Conservation (phyloP, 768 basidiomycete genomes). For the Phaffia australis region DNA sequence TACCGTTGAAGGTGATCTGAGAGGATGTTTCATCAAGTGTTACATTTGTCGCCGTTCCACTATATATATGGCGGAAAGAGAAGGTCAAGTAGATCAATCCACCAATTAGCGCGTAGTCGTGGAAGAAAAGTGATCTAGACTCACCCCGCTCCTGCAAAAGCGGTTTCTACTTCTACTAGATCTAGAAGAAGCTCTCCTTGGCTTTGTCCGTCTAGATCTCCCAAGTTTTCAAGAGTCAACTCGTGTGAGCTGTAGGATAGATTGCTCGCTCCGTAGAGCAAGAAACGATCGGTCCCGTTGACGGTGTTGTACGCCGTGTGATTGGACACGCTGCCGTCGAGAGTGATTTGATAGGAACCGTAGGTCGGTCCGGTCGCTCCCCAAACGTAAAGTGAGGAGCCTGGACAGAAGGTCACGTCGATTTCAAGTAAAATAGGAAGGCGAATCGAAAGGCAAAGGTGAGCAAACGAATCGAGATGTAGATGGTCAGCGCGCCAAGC, state of each 20-base stretch:
- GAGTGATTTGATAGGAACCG: slow-evolving; percentile 29
- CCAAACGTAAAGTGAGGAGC: slow-evolving; percentile 31
- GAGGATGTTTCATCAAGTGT: slow-evolving; percentile 33
- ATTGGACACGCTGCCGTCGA: slow-evolving; percentile 28
- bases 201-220: background rate
- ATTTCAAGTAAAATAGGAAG: too few species aligned
- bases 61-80: slow-evolving; percentile 21
- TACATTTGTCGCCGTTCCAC: slow-evolving; percentile 31
- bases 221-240: background rate
- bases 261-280: background rate
- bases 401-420: slow-evolving; percentile 17
- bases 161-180: too few species aligned
- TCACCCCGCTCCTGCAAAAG: too few species aligned
- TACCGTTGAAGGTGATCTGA: slow-evolving; percentile 30
- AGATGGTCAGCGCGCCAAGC: too few species aligned
- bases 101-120: too few species aligned
- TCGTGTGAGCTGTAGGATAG: background rate
- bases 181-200: background rate
- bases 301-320: slow-evolving; percentile 24
- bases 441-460: too few species aligned
- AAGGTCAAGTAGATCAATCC: slow-evolving; percentile 32
- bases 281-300: slow-evolving; percentile 12
- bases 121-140: background rate
- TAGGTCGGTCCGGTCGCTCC: slow-evolving; percentile 29
- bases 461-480: too few species aligned